These are phyloP conservation scores for Calycina marina DNA, from an alignment of 2,329 filamentous ascomycete genomes.

Conservation along the genomic window DNA sequence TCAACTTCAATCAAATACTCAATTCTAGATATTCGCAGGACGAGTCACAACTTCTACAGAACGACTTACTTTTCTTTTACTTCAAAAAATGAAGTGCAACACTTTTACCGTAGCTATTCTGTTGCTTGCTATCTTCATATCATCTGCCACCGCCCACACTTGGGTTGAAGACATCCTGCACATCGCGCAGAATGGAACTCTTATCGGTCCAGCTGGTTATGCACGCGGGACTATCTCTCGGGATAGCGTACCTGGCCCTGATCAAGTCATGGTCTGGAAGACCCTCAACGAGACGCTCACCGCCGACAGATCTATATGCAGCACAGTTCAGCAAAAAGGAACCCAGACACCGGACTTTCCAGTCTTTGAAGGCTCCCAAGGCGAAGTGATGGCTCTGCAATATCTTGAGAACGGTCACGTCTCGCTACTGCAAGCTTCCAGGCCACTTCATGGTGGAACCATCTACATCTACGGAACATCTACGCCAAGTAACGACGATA, in stretches of 20 bases:
- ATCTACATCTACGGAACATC: conserved; percentile 62
- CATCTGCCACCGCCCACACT: conserved; percentile 41
- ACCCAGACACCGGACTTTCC: conserved; percentile 10
- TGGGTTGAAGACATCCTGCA: conserved; percentile 70
- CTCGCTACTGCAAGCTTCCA: conserved; percentile 27
- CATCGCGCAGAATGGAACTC: conserved; percentile 59
- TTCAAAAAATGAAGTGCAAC: no score
- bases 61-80: no score
- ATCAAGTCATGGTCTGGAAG: conserved; percentile 45
- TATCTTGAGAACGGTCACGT: conserved; percentile 71
- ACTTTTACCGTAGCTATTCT: no score
- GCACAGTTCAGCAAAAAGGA: conserved; percentile 42
- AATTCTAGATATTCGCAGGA: no score
- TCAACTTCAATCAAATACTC: no score
- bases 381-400: conserved; percentile 49
- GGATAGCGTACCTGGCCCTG: conserved; percentile 41
- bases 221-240: conserved; percentile 56
- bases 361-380: conserved; percentile 31
- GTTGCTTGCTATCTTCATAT: conserved; percentile 9
- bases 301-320: conserved; percentile 42
- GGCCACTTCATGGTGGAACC: conserved; percentile 56
- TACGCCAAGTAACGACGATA: conserved; percentile 36
- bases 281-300: conserved; percentile 33
- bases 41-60: no score
- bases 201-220: conserved; percentile 57